phyloP scores from a whole-genome alignment of 1,284 basidiomycete genomes.

The Cryptococcus sp. region DNA sequence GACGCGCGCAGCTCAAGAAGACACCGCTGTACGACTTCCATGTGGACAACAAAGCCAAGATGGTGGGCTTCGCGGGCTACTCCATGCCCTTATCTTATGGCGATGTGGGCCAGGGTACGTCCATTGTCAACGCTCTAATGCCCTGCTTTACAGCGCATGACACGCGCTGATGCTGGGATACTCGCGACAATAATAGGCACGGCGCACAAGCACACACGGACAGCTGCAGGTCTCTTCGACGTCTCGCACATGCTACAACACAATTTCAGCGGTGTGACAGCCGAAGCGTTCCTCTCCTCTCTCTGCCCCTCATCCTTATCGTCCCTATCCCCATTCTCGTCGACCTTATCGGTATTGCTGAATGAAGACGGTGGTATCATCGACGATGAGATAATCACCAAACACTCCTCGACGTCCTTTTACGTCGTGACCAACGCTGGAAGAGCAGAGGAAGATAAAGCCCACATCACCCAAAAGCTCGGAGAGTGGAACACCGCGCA shows the following conservation, averaged over 20 bases:
- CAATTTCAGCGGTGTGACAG: slow-evolving; percentile 73
- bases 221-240: slow-evolving; percentile 86
- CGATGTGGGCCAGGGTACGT: slow-evolving; percentile 74
- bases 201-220: slow-evolving; percentile 88
- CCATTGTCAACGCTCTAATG: not conserved
- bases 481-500: slow-evolving; percentile 70
- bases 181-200: slow-evolving; percentile 61
- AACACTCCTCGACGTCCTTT: slow-evolving; percentile 76
- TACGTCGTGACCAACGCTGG: slow-evolving; percentile 98
- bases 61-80: slow-evolving; percentile 96
- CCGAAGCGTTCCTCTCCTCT: slow-evolving; percentile 78
- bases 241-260: slow-evolving; percentile 98
- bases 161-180: slow-evolving; percentile 1
- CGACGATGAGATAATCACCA: slow-evolving; percentile 86
- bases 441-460: slow-evolving; percentile 74
- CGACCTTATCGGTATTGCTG: slow-evolving; percentile 82
- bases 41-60: slow-evolving; percentile 79
- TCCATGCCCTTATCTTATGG: slow-evolving; percentile 91
- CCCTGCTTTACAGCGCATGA: not conserved
- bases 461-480: slow-evolving; percentile 72
- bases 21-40: slow-evolving; percentile 94
- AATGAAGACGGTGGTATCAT: slow-evolving; percentile 91
- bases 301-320: slow-evolving; percentile 78
- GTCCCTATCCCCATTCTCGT: slow-evolving; percentile 67
- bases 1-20: slow-evolving; percentile 56